These are phyloP conservation scores for Pichia thaimueangensis DNA, from an alignment of 805 yeast species.

Conservation along the genomic window DNA sequence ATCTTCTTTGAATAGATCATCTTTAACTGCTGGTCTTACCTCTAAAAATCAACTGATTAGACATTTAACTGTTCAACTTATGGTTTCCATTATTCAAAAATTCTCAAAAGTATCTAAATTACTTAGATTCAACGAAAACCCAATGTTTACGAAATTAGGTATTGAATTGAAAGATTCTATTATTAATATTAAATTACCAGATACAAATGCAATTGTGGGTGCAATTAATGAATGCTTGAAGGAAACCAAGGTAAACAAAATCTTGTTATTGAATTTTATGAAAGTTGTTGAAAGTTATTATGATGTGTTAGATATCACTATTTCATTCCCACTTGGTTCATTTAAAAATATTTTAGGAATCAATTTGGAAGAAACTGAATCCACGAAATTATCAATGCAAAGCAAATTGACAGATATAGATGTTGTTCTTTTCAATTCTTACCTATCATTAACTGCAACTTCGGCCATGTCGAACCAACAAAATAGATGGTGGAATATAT, in stretches of 20 bases:
- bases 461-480: slow-evolving; percentile 21
- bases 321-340: slow-evolving; percentile 16
- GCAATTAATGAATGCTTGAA: slow-evolving; percentile 34
- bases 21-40: slow-evolving; percentile 54
- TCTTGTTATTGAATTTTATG: slow-evolving; percentile 44
- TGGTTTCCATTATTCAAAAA: slow-evolving; percentile 49
- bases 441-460: slow-evolving; percentile 52
- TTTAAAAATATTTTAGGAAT: slow-evolving; percentile 13
- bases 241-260: slow-evolving; percentile 33
- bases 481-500: slow-evolving; percentile 73
- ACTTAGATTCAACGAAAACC: slow-evolving; percentile 17
- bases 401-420: slow-evolving; percentile 42
- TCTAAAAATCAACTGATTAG: slow-evolving; percentile 45
- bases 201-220: slow-evolving; percentile 37
- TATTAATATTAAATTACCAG: slow-evolving; percentile 40
- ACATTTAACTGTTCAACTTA: slow-evolving; percentile 58
- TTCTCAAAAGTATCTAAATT: slow-evolving; percentile 33
- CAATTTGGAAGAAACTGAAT: slow-evolving; percentile 16
- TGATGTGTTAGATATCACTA: slow-evolving; percentile 16
- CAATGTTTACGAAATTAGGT: slow-evolving; percentile 12
- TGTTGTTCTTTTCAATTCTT: slow-evolving; percentile 50
- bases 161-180: slow-evolving; percentile 21
- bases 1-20: slow-evolving; percentile 49
- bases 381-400: not conserved
- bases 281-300: slow-evolving; percentile 30